A percentile compares a stretch with the other conserved stretches of the same genome.
Conservation (phyloP, 2,329 filamentous ascomycete species). For the Penicillium digitatum region DNA sequence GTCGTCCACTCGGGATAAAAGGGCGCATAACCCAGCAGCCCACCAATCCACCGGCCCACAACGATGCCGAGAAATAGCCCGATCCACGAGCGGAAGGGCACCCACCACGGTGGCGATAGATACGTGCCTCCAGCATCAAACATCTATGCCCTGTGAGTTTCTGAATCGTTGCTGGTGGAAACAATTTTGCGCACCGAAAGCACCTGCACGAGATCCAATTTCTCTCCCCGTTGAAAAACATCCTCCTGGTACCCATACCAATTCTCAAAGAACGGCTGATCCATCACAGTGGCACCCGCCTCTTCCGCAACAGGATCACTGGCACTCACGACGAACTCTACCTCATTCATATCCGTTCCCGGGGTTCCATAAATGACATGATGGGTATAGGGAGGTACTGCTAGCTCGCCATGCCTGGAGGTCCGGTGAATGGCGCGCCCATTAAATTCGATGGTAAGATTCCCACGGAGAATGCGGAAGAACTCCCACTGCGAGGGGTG, state of each 20-base stretch:
- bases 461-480: neutral
- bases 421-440: neutral
- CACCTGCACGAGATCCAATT: neutral
- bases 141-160: neutral
- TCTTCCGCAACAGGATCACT: neutral
- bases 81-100: neutral
- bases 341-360: neutral
- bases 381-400: neutral
- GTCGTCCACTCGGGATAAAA: neutral
- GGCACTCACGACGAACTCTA: neutral
- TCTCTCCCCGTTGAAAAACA: neutral
- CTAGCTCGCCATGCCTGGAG: neutral
- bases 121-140: conserved; percentile 1
- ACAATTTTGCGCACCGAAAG: neutral
- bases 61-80: neutral
- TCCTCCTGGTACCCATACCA: neutral
- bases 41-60: neutral
- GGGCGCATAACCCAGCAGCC: neutral
- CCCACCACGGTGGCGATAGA: neutral
- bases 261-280: neutral
- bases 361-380: neutral
- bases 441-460: neutral
- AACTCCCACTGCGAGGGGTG: neutral
- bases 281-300: neutral
- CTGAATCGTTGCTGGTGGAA: neutral